Conservation (phyloP, 1,139 yeast genomes). For the Groenewaldozyma auringiensis region DNA sequence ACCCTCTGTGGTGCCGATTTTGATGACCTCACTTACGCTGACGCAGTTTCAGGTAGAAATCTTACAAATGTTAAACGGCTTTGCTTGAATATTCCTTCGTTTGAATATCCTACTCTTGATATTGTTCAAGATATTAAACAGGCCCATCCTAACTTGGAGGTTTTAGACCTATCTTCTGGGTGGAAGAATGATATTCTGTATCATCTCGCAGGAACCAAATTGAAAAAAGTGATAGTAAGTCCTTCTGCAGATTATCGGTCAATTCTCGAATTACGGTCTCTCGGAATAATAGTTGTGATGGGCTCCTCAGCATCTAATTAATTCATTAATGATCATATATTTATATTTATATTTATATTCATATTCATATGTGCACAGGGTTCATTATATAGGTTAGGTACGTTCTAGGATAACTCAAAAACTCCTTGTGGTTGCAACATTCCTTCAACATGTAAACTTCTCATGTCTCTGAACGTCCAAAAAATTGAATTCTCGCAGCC, state of each 20-base stretch:
- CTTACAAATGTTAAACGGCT: neutral
- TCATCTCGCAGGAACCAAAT: neutral
- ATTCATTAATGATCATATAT: too few species aligned
- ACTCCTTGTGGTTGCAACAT: constrained; percentile 3
- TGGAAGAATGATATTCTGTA: neutral
- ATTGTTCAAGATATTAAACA: neutral
- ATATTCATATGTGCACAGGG: too few species aligned
- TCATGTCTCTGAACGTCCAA: constrained; percentile 13
- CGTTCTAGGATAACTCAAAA: neutral
- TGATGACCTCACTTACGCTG: neutral
- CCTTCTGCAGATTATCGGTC: neutral
- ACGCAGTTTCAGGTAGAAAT: neutral
- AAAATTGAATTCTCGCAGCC: constrained; percentile 10
- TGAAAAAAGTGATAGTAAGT: neutral
- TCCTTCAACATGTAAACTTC: constrained; percentile 11
- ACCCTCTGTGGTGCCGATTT: neutral
- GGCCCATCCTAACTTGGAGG: neutral
- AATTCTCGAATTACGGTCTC: neutral
- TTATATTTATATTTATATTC: too few species aligned
- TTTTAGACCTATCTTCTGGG: neutral
- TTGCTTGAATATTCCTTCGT: neutral
- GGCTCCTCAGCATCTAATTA: too few species aligned
- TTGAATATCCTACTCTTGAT: neutral
- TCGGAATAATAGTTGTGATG: neutral
- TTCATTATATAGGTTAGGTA: too few species aligned